Base-by-base conservation (phyloP, 1,284 basidiomycete species). In the Ganoderma resinaceum region DNA sequence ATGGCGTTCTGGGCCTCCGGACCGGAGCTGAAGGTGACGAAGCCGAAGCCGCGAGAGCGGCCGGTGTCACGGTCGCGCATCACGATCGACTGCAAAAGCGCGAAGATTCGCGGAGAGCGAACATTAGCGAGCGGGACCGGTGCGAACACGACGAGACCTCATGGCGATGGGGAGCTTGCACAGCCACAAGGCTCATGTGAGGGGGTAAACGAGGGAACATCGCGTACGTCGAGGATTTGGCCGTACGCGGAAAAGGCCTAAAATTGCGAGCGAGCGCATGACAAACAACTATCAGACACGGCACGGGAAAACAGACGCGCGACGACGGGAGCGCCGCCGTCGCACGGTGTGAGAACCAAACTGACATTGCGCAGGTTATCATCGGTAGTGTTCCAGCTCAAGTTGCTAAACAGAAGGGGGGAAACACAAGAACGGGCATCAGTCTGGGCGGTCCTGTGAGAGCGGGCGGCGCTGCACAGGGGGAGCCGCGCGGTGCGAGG, bases 61-160 rank as follows among this genome's bases (percentile, higher is more conserved):
- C 95, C 94, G 73, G 96, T 97, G 80, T 97, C 96, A 79, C 96
- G 95, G 85, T 98, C 96, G 85, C 95, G 94, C 96, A 97, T 97
- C 84, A 98, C 96, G 82, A 96, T 95, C 77, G 92, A 93, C 94
- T 96, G 73, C 72, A 72, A 73, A 64, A 12, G 55, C 40, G 43
- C 52, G 46, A 63, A 63, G 35, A 31, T 60, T 63, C 67, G 64
- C 69, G 63, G 63, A 68, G 29, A 62, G 69, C 68, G 57, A 65
- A 40, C 65, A 69, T 74, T 55, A 72, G 74, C 70, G 70, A 62
- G 68, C 65, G 49, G 59, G 43, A 33, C 43, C 37, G 40, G 37
- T 7, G 58, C 23, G 4, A 49, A 49, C 9, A 18, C 62, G 62
- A 49, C 46, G 53, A 66, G 49, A 31, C 67, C 66, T 69, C 67